Base-by-base conservation (phyloP, 495 filamentous ascomycete genomes). In the Lophium mytilinum region DNA sequence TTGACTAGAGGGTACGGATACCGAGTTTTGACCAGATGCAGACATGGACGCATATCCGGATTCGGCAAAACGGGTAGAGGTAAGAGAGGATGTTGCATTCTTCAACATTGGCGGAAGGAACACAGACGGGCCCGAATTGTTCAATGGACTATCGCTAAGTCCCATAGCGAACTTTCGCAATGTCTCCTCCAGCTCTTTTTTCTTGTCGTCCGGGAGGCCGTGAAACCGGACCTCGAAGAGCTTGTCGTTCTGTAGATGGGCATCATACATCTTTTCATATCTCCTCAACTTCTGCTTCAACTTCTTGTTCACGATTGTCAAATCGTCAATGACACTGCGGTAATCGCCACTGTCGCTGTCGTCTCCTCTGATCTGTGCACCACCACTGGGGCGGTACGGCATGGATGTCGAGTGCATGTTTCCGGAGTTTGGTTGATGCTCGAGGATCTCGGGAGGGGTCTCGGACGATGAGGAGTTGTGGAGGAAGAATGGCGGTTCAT, bases 11-110 rank as follows among this genome's bases (percentile, higher is more conserved):
- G 53, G 69, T 2, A 45, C 58, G 0, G 66, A 56, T 19, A 21
- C 55, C 11, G 68, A 70, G 15, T 63, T 64, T 41, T 74, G 69
- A 2, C 74, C 75, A 0, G 80, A 81, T 3, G 70, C 75, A 4
- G 85, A 84, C 75, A 87, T 80, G 33, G 87, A 89, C 6, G 79
- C 84, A 71, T 90, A 89, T 6, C 80, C 87, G 8, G 87, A 90
- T 61, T 90, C 87, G 7, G 82, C 73, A 11, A 75, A 76, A 51
- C 75, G 77, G 12, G 75, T 77, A 41, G 82, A 83, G 9, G 71
- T 74, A 9, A 81, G 73, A 4, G 73, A 74, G 7, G 66, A 64
- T 7, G 70, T 57, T 8, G 63, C 61, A 34, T 69, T 60, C 37
- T 53, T 58, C 54, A 45, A 50, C 4, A 55, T 36, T 4, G 24